Evolutionary conservation across 2,329 filamentous ascomycete species (phyloP), one percentile per base, ranked within the genome.

Genomic region (Colletotrichum euphorbiae): DNA sequence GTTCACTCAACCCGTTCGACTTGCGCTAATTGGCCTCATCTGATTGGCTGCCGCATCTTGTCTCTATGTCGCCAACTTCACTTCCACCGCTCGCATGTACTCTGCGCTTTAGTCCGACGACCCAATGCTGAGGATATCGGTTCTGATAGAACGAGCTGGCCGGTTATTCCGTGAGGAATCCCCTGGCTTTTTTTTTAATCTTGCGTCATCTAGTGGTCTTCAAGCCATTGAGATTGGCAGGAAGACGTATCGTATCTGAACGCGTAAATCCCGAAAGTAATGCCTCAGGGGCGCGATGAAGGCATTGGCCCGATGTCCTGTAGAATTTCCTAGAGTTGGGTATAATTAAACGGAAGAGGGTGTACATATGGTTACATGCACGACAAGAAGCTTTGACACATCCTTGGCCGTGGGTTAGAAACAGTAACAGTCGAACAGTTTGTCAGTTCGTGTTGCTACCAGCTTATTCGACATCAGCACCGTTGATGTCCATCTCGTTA

Each of bases 401-500:
- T 46, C 40, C 28, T 19, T 19, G n/a, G 51, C 28, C 33, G 48
- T 46, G 12, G 19, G 21, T 33, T 42, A 54, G 21, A 45, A 28
- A 9, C 28, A 31, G 43, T 43, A 50, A 36, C 13, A 15, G 21
- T 36, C 58, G 36, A 62, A 21, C 21, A 28, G 4, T 28, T 28
- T 28, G 24, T 28, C 28, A 8, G 28, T 28, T 28, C 28, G 28
- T 28, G 28, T 28, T 28, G 28, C 4, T 28, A 28, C 28, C 8
- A 38, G 36, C 36, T 38, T 15, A 38, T 38, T 46, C 17, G 36
- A 55, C 17, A 24, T 15, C 6, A 19, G 72, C 72, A 17, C 80
- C 81, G 63, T 86, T 83, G 67, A 89, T 83, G 75, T 94, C 90
- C 81, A 97, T 89, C 76, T 95, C 92, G 69, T 88, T 87, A 28